Conservation (phyloP, 2,329 filamentous ascomycete genomes). For the Endothia cerciana region DNA sequence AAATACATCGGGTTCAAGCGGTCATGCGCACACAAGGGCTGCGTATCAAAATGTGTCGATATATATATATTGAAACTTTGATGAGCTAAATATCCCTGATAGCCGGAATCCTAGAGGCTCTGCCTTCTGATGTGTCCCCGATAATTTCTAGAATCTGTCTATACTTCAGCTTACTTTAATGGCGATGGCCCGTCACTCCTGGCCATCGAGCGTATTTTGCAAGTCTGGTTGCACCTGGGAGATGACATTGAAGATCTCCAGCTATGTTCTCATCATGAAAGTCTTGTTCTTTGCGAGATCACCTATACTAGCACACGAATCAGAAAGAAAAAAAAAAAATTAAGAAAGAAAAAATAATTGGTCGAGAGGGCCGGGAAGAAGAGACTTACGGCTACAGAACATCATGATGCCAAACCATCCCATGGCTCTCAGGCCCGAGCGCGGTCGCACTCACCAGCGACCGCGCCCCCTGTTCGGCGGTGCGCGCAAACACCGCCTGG, state of each 20-base stretch:
- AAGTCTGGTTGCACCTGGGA: neutral
- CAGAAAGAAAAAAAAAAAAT: neutral
- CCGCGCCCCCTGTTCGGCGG: constrained; percentile 17
- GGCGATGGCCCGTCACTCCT: no score
- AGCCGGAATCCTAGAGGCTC: no score
- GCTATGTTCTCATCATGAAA: constrained; percentile 12
- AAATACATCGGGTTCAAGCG: no score
- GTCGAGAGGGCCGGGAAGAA: neutral
- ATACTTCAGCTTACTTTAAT: no score
- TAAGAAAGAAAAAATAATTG: neutral
- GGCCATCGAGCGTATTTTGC: neutral
- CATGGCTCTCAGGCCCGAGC: constrained; percentile 16
- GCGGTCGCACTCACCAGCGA: constrained; percentile 15
- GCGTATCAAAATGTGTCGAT: no score
- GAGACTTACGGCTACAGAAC: constrained; percentile 10
- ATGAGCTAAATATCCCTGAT: no score
- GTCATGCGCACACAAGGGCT: no score
- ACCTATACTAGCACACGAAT: neutral
- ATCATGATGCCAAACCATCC: constrained; percentile 18
- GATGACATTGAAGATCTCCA: neutral
- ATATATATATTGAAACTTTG: no score
- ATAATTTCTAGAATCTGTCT: no score
- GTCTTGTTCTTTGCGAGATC: neutral
- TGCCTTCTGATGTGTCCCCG: no score
- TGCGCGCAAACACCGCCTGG: constrained; percentile 12